phyloP scores from a whole-genome alignment of 2,329 filamentous ascomycete genomes.

The Penicillium carneum region DNA sequence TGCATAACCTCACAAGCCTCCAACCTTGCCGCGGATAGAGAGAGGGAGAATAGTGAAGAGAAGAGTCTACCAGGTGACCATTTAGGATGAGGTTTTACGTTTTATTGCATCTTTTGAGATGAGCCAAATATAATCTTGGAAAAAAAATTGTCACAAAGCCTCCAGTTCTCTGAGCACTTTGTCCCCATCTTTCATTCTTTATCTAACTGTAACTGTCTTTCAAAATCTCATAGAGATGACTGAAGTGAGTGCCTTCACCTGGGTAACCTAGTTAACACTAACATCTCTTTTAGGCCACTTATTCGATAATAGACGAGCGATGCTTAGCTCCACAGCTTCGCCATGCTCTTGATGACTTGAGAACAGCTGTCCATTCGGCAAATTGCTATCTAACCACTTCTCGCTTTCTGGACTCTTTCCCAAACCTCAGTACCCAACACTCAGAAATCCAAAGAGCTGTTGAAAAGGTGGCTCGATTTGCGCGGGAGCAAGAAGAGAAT shows the following conservation, averaged over 20 bases:
- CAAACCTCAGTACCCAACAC: neutral
- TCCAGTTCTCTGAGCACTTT: neutral
- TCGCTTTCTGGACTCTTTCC: slow-evolving; percentile 2
- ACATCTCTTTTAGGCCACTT: neutral
- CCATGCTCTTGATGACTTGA: slow-evolving; percentile 3
- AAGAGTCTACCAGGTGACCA: too few species aligned
- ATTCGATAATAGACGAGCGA: neutral
- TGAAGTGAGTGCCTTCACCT: neutral
- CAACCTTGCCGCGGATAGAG: neutral
- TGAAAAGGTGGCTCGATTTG: neutral
- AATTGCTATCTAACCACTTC: neutral
- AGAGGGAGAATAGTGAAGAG: neutral
- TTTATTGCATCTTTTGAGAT: neutral
- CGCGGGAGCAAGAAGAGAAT: neutral
- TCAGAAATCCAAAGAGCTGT: neutral
- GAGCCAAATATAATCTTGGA: too few species aligned
- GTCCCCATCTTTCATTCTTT: neutral
- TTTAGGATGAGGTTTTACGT: neutral
- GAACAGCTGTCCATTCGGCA: neutral
- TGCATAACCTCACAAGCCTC: neutral
- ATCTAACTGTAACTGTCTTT: neutral
- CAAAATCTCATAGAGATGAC: neutral
- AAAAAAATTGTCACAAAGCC: neutral
- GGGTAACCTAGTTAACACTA: neutral
- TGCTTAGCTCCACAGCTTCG: neutral